Percentiles rank a stretch among this genome's conserved stretches.
These are phyloP conservation scores for Ambrosia trifida DNA, from an alignment of 129 eudicot species.

Conservation along the genomic window DNA sequence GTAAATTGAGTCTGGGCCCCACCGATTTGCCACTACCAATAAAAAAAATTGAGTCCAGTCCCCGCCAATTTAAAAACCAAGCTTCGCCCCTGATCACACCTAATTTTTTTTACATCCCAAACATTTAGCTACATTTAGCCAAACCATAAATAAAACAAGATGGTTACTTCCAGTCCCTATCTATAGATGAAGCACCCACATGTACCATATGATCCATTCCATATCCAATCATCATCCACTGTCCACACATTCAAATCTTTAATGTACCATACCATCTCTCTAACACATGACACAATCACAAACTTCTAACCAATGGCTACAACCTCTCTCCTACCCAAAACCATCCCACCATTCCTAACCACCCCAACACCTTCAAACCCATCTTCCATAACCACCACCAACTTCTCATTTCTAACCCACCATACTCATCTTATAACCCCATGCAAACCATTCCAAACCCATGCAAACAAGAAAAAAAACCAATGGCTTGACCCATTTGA, in stretches of 20 bases:
- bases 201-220: conserved; percentile 29
- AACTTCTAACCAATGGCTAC: conserved; percentile 47
- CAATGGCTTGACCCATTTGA: conserved; percentile 93
- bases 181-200: neutral
- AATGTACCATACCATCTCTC: conserved; percentile 6
- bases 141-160: no score
- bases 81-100: no score
- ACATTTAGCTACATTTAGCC: no score
- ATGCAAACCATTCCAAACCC: conserved; percentile 35
- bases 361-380: conserved; percentile 35
- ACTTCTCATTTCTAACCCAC: conserved; percentile 36
- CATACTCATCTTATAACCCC: conserved; percentile 23
- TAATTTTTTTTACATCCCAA: no score
- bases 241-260: conserved; percentile 60
- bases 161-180: neutral
- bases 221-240: conserved; percentile 61
- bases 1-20: no score
- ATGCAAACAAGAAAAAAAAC: conserved; percentile 67
- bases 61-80: no score
- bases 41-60: no score
- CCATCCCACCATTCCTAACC: conserved; percentile 46
- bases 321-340: conserved; percentile 54
- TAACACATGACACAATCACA: conserved; percentile 11
- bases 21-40: no score
- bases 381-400: conserved; percentile 34